These are phyloP conservation scores for Trematosphaeria pertusa DNA, from an alignment of 2,329 filamentous ascomycete genomes.

Conservation along the genomic window DNA sequence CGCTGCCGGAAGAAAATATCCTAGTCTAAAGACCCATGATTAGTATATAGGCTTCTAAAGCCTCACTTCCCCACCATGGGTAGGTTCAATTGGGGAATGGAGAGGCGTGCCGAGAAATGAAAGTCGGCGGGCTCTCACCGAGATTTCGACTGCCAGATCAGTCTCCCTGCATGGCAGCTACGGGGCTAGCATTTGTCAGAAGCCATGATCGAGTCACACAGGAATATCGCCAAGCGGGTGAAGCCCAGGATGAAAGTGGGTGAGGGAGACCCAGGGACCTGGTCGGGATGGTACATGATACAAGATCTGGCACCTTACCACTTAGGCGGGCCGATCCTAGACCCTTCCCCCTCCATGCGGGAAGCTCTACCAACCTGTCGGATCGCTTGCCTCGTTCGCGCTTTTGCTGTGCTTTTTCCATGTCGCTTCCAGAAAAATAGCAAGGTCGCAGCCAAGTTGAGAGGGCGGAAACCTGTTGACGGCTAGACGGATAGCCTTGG, in stretches of 20 bases:
- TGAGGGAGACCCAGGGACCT: slow-evolving; percentile 20
- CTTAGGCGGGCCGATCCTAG: slow-evolving; percentile 36
- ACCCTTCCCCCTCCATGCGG: slow-evolving; percentile 22
- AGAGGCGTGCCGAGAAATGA: slow-evolving; percentile 22
- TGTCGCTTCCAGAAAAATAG: slow-evolving; percentile 24
- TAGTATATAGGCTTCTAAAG: slow-evolving; percentile 27
- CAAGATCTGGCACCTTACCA: slow-evolving; percentile 37
- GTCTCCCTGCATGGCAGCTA: slow-evolving; percentile 35
- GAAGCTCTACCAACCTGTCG: slow-evolving; percentile 15
- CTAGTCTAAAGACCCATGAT: slow-evolving; percentile 13
- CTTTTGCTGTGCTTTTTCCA: slow-evolving; percentile 21
- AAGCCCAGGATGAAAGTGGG: slow-evolving; percentile 17
- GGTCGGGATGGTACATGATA: slow-evolving; percentile 35
- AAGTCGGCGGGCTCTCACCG: slow-evolving; percentile 26
- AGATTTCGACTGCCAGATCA: slow-evolving; percentile 30
- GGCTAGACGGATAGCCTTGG: slow-evolving; percentile 24
- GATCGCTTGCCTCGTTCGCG: slow-evolving; percentile 28
- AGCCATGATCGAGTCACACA: slow-evolving; percentile 36
- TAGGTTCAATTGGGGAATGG: slow-evolving; percentile 22
- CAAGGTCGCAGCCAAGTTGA: slow-evolving; percentile 8
- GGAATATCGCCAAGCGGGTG: slow-evolving; percentile 44
- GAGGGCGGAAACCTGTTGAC: slow-evolving; percentile 10
- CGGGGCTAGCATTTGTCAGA: slow-evolving; percentile 30
- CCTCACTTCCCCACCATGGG: slow-evolving; percentile 33
- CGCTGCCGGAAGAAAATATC: background rate